Evolutionary conservation across 306 rosid species (phyloP).

Genomic region (Spatholobus suberectus): DNA sequence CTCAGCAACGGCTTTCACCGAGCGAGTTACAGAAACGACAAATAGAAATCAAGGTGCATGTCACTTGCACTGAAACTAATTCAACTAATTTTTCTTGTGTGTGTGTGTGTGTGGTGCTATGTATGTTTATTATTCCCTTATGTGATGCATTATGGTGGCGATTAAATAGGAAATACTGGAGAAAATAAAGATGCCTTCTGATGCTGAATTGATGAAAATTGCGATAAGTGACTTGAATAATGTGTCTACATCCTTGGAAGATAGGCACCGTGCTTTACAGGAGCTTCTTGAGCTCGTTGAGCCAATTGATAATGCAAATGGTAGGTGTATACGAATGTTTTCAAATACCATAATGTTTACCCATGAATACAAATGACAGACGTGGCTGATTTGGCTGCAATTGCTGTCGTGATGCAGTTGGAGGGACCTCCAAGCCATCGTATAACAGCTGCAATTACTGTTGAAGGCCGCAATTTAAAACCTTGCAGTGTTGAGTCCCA

Average conservation of each 20-base stretch:
- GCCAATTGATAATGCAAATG: conserved; percentile 83
- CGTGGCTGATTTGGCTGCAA: background rate
- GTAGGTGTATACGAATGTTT: conserved; percentile 48
- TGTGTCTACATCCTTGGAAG: conserved; percentile 71
- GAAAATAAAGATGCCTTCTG: conserved; percentile 73
- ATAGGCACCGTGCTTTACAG: conserved; percentile 72
- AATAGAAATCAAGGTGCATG: conserved; percentile 69
- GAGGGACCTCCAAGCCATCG: background rate
- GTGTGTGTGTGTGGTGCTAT: background rate
- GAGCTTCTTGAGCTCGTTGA: conserved; percentile 90
- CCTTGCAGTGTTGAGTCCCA: background rate
- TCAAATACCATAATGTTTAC: background rate
- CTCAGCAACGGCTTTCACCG: conserved; percentile 52
- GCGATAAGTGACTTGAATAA: conserved; percentile 78
- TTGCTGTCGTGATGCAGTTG: background rate
- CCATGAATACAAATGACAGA: background rate
- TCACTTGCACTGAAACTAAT: background rate
- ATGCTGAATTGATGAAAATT: conserved; percentile 80
- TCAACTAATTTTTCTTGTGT: background rate
- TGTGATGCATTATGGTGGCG: conserved; percentile 3
- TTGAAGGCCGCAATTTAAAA: background rate
- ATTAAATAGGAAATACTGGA: conserved; percentile 75
- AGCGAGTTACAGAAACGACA: conserved; percentile 66
- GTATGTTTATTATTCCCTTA: conserved; percentile 9
- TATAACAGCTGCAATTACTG: background rate